These are phyloP conservation scores for Ogataea saltuana DNA, from an alignment of 805 yeast species.

Conservation along the genomic window DNA sequence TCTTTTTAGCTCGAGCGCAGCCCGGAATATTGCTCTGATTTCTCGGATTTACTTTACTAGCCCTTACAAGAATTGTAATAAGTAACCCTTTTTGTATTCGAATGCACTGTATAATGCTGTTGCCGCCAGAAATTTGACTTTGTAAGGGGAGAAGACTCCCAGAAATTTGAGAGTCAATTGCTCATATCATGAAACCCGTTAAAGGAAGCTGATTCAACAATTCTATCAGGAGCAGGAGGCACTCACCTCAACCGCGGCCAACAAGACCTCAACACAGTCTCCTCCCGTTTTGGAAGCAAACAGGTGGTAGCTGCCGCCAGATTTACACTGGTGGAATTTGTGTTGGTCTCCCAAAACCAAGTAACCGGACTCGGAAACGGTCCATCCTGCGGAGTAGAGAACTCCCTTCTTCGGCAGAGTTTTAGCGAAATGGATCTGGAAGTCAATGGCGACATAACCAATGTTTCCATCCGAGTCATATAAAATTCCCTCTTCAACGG, in stretches of 20 bases:
- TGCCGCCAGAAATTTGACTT: not conserved
- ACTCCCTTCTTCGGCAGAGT: slow-evolving; percentile 2
- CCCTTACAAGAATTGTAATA: too few relatives aligned
- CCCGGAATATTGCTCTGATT: too few relatives aligned
- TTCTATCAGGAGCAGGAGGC: not conserved
- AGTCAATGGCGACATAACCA: slow-evolving; percentile 1
- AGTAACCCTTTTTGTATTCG: not conserved
- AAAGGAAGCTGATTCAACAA: too few relatives aligned
- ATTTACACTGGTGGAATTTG: not conserved
- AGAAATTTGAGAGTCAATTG: too few relatives aligned
- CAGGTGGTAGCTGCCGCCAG: not conserved
- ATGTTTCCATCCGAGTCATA: slow-evolving; percentile 5
- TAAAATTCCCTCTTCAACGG: not conserved
- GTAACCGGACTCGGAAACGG: slow-evolving; percentile 1
- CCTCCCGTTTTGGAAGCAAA: not conserved
- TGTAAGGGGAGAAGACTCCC: not conserved
- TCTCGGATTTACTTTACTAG: too few relatives aligned
- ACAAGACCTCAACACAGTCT: slow-evolving; percentile 2
- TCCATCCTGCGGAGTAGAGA: slow-evolving; percentile 2
- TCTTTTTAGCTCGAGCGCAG: too few relatives aligned
- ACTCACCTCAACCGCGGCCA: slow-evolving; percentile 1
- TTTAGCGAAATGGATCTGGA: not conserved
- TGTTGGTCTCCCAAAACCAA: not conserved
- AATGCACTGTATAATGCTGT: not conserved
- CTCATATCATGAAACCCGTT: not conserved